Conservation (phyloP, 306 rosid species). For the Lablab purpureus region DNA sequence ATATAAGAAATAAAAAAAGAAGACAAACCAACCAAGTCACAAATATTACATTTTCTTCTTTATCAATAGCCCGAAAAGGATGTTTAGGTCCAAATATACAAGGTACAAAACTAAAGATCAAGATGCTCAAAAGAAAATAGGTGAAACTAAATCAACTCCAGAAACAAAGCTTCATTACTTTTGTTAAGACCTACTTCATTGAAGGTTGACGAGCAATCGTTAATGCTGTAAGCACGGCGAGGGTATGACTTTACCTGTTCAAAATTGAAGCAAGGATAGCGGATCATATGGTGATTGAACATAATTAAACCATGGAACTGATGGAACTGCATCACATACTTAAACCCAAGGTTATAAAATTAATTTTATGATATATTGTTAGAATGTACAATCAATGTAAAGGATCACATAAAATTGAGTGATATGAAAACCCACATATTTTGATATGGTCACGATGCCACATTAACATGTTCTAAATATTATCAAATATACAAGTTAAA, state of each 20-base stretch:
- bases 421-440: constrained; percentile 14
- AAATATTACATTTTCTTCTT: not conserved
- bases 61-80: not conserved
- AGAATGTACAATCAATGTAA: not conserved
- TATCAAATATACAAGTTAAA: constrained; percentile 7
- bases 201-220: constrained; percentile 62
- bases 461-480: not conserved
- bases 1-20: not conserved
- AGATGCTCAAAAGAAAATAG: constrained; percentile 23
- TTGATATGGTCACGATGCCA: not conserved
- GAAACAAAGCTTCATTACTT: constrained; percentile 84
- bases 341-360: not conserved
- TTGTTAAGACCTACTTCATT: constrained; percentile 76
- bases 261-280: constrained; percentile 39
- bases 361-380: not conserved
- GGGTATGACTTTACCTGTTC: constrained; percentile 86
- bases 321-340: not conserved
- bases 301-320: constrained; percentile 5
- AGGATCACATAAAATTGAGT: not conserved
- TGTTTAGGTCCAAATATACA: constrained; percentile 2
- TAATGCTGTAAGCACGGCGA: constrained; percentile 56
- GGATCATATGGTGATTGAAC: not conserved
- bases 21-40: not conserved
- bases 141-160: constrained; percentile 67
- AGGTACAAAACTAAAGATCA: not conserved